phyloP scores from a whole-genome alignment of 2,329 filamentous ascomycete genomes.

The Zasmidium cellare region DNA sequence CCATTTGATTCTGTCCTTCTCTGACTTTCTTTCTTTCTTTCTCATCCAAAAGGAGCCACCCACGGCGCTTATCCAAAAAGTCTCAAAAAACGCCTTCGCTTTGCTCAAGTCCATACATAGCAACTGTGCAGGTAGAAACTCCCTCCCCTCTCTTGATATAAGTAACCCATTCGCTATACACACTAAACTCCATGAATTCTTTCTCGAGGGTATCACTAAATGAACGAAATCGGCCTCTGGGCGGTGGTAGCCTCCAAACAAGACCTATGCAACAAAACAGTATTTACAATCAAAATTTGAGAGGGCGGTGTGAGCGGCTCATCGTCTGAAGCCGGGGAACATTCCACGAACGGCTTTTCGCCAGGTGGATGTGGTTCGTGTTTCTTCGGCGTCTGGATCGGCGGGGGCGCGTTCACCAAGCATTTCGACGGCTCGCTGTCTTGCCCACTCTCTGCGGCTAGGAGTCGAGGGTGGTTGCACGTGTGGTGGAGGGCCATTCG shows the following conservation, averaged over 20 bases:
- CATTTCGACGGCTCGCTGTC: conserved; percentile 46
- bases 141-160: too few species aligned
- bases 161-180: neutral
- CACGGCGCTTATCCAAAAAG: neutral
- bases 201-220: conserved; percentile 12
- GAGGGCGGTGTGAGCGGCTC: neutral
- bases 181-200: neutral
- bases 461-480: conserved; percentile 18
- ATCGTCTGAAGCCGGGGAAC: conserved; percentile 28
- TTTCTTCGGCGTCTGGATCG: conserved; percentile 33
- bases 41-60: neutral
- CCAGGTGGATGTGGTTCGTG: conserved; percentile 26
- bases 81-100: neutral
- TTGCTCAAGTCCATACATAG: too few species aligned
- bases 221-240: conserved; percentile 6
- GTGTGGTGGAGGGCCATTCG: conserved; percentile 4
- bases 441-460: conserved; percentile 46
- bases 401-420: conserved; percentile 34
- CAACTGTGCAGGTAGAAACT: too few species aligned
- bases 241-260: neutral
- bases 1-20: too few species aligned
- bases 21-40: neutral
- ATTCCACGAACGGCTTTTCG: conserved; percentile 30
- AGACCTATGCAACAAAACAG: conserved; percentile 3
- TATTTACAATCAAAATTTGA: neutral